Base-by-base conservation (phyloP, 208 protist species). In the Crithidia sp. region DNA sequence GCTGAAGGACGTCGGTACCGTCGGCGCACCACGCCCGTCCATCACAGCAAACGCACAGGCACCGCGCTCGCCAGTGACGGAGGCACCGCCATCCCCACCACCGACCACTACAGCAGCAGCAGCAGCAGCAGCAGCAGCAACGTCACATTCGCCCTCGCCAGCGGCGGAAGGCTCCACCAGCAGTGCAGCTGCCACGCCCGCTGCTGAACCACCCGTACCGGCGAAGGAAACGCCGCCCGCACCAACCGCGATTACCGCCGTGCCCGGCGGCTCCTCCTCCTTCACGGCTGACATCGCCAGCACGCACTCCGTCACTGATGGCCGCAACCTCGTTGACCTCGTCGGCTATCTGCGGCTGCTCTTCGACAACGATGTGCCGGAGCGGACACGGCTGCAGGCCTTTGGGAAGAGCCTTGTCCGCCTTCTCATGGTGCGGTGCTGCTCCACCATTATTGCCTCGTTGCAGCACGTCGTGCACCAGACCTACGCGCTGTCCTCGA, bases 361-460 rank as follows among this genome's bases (percentile, higher is more conserved):
- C 37, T 91, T 91, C 58, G 56, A 78, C 58, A 67, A 66, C 62
- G 84, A 84, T 45, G n/a, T 87, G 53, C 85, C 87, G 7, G 88
- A 96, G 76, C 82, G 79, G 40, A 45, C 64, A 36, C 86, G 84
- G 61, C 79, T 94, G 71, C 91, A 87, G 45, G 69, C 68, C 17
- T 73, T 90, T n/a, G 91, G 77, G 8, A 87, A 85, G 44, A 89
- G 79, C 36, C 75, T 90, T 41, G 83, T 76, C 12, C 82, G 82
- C 13, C 75, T 96, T 12, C 61, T 85, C n/a, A 85, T 84, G 58
- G 89, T 93, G 41, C 88, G 91, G 44, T 96, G 88, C 79, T 83
- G 81, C 72, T 93, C 88, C 19, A 88, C 85, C 39, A 81, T 94
- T 52, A 77, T 78, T 28, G 82, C 83, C 13, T 81, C 84, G 8